These are phyloP conservation scores for Tolypocladium pustulatum DNA, from an alignment of 2,329 filamentous ascomycete genomes.

Conservation along the genomic window DNA sequence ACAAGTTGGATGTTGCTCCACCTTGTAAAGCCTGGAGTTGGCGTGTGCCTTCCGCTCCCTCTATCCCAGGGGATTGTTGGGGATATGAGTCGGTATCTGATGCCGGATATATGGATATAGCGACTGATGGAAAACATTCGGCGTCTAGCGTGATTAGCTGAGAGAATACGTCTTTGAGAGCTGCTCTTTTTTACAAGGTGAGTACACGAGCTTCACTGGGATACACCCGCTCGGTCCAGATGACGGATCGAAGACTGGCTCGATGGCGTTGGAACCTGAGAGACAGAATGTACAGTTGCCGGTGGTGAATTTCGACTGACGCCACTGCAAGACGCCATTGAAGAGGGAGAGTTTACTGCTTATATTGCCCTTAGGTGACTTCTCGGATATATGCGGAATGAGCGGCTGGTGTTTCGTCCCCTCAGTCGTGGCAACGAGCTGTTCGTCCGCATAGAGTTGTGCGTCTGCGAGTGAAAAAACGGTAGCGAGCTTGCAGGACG, in stretches of 20 bases:
- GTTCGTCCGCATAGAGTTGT: background rate
- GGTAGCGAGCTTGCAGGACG: background rate
- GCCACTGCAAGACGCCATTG: background rate
- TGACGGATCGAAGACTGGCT: background rate
- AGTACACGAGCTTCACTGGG: background rate
- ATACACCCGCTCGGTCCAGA: background rate
- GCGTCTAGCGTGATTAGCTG: background rate
- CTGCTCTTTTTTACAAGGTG: background rate
- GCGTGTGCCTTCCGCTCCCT: background rate
- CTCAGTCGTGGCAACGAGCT: background rate
- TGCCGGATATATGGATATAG: background rate
- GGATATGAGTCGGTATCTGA: background rate
- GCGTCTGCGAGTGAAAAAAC: background rate
- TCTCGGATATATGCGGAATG: background rate
- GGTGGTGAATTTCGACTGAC: background rate
- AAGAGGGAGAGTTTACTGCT: background rate
- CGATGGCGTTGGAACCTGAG: background rate
- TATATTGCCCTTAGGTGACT: background rate
- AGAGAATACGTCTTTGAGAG: rapidly evolving
- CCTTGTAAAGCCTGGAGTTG: background rate
- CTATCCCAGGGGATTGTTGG: background rate
- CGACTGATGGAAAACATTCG: background rate
- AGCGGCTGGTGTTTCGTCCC: background rate
- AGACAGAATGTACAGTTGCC: background rate
- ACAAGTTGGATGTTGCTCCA: background rate